phyloP scores from a whole-genome alignment of 495 filamentous ascomycete genomes.

The Neurospora africana region DNA sequence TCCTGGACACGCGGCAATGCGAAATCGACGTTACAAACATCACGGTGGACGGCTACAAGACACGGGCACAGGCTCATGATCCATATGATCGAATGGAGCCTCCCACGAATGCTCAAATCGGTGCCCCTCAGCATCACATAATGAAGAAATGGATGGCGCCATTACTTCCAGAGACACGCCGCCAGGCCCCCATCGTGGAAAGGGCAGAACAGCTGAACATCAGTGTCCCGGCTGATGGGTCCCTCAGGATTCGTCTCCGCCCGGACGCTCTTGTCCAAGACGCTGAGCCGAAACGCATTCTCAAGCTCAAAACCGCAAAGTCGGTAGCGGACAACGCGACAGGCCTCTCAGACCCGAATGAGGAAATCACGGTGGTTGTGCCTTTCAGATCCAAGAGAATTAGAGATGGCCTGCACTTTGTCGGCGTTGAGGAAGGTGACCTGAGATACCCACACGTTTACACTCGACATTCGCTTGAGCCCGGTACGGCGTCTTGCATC shows the following conservation, averaged over 20 bases:
- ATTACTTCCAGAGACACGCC: conserved; percentile 43
- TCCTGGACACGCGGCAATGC: conserved; percentile 79
- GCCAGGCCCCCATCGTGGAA: conserved; percentile 30
- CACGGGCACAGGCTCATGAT: conserved; percentile 56
- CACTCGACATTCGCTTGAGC: conserved; percentile 65
- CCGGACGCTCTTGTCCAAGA: conserved; percentile 22
- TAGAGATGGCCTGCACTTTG: conserved; percentile 82
- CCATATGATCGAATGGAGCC: conserved; percentile 59
- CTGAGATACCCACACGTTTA: conserved; percentile 81
- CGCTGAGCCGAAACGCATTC: conserved; percentile 19
- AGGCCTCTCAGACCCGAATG: conserved; percentile 19
- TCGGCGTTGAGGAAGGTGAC: conserved; percentile 70
- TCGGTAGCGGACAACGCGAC: conserved; percentile 17
- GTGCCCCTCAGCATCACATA: conserved; percentile 70
- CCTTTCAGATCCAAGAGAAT: conserved; percentile 65
- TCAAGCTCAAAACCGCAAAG: conserved; percentile 24
- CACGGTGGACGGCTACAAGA: conserved; percentile 58
- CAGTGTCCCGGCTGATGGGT: conserved; percentile 33
- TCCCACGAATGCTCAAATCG: conserved; percentile 41
- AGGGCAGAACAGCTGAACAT: conserved; percentile 24
- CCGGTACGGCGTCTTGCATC: conserved; percentile 71
- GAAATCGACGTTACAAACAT: conserved; percentile 51
- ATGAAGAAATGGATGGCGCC: conserved; percentile 54
- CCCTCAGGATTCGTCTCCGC: conserved; percentile 30
- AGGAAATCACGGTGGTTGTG: conserved; percentile 43